phyloP scores from a whole-genome alignment of 495 filamentous ascomycete species.

The Neurospora hispaniola region DNA sequence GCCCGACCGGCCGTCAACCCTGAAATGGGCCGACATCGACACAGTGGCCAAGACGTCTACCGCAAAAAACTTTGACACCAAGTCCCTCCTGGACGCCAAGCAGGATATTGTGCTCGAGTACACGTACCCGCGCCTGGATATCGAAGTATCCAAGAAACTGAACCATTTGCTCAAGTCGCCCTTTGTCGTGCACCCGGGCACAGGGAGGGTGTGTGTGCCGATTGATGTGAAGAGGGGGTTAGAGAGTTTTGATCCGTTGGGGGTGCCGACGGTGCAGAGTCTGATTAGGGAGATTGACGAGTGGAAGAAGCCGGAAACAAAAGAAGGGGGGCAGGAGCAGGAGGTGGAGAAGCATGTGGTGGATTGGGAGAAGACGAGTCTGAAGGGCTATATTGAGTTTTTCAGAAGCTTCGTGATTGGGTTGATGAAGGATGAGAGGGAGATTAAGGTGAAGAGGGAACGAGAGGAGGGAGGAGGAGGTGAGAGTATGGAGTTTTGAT shows the following conservation, averaged over 20 bases:
- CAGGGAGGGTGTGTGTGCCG: conserved; percentile 88
- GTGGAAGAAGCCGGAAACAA: conserved; percentile 41
- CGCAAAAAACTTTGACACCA: conserved; percentile 51
- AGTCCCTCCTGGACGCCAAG: conserved; percentile 71
- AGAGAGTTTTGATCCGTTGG: conserved; percentile 76
- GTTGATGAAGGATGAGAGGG: conserved; percentile 72
- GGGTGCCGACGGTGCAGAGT: conserved; percentile 75
- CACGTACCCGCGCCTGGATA: conserved; percentile 95
- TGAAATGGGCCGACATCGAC: conserved; percentile 93
- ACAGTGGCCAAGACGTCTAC: conserved; percentile 58
- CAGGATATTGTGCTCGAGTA: conserved; percentile 94
- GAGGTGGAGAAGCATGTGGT: conserved; percentile 36
- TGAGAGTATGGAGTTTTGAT: conserved; percentile 49
- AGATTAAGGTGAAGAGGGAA: conserved; percentile 61
- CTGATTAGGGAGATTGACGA: conserved; percentile 72
- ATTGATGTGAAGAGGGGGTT: conserved; percentile 53
- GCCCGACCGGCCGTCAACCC: conserved; percentile 58
- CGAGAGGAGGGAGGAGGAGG: conserved; percentile 31
- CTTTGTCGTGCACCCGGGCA: conserved; percentile 92
- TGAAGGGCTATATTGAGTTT: conserved; percentile 85
- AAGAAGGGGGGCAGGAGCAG: conserved; percentile 60
- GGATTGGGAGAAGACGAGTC: conserved; percentile 94
- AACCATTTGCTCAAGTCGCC: conserved; percentile 95
- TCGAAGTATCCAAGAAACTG: conserved; percentile 91
- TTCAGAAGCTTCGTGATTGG: conserved; percentile 72